Conservation (phyloP, 2,329 filamentous ascomycete species). For the Venturia pyrina region DNA sequence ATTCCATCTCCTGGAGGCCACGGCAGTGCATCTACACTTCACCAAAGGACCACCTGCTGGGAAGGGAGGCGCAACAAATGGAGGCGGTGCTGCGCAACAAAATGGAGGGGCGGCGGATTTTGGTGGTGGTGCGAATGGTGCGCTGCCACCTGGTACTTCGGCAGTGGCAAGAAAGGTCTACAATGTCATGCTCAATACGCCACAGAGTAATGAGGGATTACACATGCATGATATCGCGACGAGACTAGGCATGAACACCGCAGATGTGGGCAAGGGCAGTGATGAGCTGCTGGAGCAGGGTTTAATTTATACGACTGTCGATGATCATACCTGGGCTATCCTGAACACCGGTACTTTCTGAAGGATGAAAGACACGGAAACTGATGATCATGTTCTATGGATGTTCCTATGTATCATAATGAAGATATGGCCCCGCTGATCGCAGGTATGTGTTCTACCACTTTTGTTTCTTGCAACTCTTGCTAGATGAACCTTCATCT, state of each 20-base stretch:
- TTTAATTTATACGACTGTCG: slow-evolving; percentile 79
- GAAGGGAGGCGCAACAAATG: slow-evolving; percentile 25
- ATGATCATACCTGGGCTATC: slow-evolving; percentile 86
- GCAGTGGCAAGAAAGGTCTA: slow-evolving; percentile 59
- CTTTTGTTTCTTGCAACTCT: background rate
- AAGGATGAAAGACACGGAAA: background rate
- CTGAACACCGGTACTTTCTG: slow-evolving; percentile 44
- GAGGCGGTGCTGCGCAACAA: slow-evolving; percentile 15
- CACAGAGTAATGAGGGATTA: slow-evolving; percentile 71
- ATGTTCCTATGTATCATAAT: slow-evolving; percentile 3
- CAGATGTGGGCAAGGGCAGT: slow-evolving; percentile 64
- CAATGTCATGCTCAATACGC: slow-evolving; percentile 53
- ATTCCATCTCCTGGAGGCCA: slow-evolving; percentile 84
- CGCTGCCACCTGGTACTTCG: slow-evolving; percentile 38
- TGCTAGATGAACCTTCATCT: background rate
- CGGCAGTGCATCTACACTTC: slow-evolving; percentile 77
- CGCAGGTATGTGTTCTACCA: background rate
- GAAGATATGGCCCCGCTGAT: background rate
- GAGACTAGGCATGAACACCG: slow-evolving; percentile 52
- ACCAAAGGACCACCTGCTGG: slow-evolving; percentile 53
- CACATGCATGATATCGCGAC: slow-evolving; percentile 69
- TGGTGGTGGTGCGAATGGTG: slow-evolving; percentile 19
- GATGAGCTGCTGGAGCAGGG: slow-evolving; percentile 69
- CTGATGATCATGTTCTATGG: background rate
- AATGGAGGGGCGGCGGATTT: slow-evolving; percentile 24